These are phyloP conservation scores for Fraxinus sp. DNA, from an alignment of 305 asterid species.

Conservation along the genomic window DNA sequence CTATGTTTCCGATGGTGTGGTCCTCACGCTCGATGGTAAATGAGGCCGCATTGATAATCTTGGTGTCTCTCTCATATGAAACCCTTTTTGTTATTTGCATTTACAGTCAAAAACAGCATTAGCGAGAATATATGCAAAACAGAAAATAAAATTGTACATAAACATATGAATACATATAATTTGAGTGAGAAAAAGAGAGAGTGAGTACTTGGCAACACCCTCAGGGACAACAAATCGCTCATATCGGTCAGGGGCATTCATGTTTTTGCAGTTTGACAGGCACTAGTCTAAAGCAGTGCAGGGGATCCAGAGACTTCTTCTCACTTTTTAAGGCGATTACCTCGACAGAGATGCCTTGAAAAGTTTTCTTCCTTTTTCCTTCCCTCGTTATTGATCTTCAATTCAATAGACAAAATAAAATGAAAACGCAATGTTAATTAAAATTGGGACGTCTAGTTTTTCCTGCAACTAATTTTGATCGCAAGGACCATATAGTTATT, in stretches of 20 bases:
- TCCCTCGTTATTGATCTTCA: too few species aligned
- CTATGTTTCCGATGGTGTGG: slow-evolving; percentile 86
- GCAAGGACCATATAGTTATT: background rate
- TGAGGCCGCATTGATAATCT: slow-evolving; percentile 88
- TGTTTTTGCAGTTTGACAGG: slow-evolving; percentile 11
- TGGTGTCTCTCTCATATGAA: slow-evolving; percentile 90
- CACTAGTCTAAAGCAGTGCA: background rate
- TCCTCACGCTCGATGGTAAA: slow-evolving; percentile 90
- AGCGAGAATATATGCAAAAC: background rate
- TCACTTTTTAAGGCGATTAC: background rate
- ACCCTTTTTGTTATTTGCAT: slow-evolving; percentile 47
- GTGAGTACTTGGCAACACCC: slow-evolving; percentile 74
- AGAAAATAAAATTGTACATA: background rate
- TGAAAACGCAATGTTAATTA: background rate
- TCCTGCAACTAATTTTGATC: background rate
- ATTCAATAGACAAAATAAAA: too few species aligned
- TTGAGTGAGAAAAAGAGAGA: background rate
- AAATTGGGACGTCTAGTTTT: background rate
- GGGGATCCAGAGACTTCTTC: background rate
- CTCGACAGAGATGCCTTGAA: background rate
- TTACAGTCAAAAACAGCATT: background rate
- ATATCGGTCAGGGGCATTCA: slow-evolving; percentile 96
- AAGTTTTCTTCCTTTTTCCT: background rate
- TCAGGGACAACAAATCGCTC: slow-evolving; percentile 94
- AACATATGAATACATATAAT: background rate